Evolutionary conservation across 495 filamentous ascomycete species (phyloP), one percentile per base, ranked within the genome.

Genomic region (Penicillium pancosmium): DNA sequence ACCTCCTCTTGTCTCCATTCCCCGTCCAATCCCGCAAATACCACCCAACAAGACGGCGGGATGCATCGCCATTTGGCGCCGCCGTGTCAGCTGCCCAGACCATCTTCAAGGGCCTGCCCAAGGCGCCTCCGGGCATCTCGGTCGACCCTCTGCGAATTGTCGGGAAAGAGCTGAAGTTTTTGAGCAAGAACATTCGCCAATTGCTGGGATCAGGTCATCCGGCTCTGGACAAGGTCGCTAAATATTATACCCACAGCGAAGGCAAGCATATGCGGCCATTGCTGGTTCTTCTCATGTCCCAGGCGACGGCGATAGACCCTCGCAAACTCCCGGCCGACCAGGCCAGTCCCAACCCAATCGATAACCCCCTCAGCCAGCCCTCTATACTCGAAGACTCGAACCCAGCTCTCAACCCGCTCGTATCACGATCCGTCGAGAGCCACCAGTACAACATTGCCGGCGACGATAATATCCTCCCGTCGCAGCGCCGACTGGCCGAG

Each of bases 241-340:
- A 98, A 71, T 98, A 98, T 80, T 98, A 98, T 69, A 96, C 94
- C n/a, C 87, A 90, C 64, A 89, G 89, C 52, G 92, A 97, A 74
- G 94, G 94, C 52, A 98, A 98, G 74, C 95, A 97, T 72, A 88
- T 98, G 62, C 89, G 94, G 60, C 94, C 94, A 4, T 83, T 97
- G 69, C 86, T 98, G 51, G 91, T 98, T 27, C 82, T 98, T 50
- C 86, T 98, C 55, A 97, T 98, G 94, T 93, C 93, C 40, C 86
- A 91, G 66, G 94, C 94, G 0, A 97, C 92, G 2, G 86, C 91
- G 16, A 75, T 89, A 62, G 86, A 88, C 55, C 89, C 93, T 36
- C 93, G 90, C 71, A 75, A 74, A 36, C 59, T 66, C 54, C 63
- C 63, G 19, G 55, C 74, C 58, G 75, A 67, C 70, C 77, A 64